Percentiles rank a stretch among this genome's conserved stretches.
These are phyloP conservation scores for Hemileccinum rubropunctum DNA, from an alignment of 768 basidiomycete genomes.

Conservation along the genomic window DNA sequence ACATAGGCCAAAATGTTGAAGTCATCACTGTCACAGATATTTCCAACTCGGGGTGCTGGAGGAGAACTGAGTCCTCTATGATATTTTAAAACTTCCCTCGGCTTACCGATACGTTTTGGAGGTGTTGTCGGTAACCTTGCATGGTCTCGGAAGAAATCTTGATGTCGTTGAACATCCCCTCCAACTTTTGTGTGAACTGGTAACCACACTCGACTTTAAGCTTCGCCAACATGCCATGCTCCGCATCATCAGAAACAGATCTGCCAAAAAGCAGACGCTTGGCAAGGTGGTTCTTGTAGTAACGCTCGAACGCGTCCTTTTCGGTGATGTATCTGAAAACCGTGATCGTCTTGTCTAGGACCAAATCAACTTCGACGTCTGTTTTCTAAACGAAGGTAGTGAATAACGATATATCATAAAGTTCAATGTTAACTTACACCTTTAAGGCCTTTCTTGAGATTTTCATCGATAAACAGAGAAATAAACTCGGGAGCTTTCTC, in stretches of 20 bases:
- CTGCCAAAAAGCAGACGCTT: slow-evolving; percentile 84
- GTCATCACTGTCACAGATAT: slow-evolving; percentile 92
- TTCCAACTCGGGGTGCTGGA: slow-evolving; percentile 71
- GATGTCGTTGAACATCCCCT: slow-evolving; percentile 99
- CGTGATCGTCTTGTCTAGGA: slow-evolving; percentile 94
- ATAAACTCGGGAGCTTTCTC: slow-evolving; percentile 90
- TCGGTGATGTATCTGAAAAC: slow-evolving; percentile 93
- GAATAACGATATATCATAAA: not conserved
- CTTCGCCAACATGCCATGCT: slow-evolving; percentile 95
- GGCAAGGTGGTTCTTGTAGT: slow-evolving; percentile 95
- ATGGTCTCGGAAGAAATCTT: slow-evolving; percentile 81
- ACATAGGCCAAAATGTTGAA: slow-evolving; percentile 93
- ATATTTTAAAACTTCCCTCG: not conserved
- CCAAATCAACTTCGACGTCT: slow-evolving; percentile 83
- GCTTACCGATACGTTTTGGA: slow-evolving; percentile 62
- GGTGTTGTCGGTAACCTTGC: slow-evolving; percentile 62
- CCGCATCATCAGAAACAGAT: slow-evolving; percentile 95
- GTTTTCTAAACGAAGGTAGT: slow-evolving; percentile 65
- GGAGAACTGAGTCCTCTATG: slow-evolving; percentile 8
- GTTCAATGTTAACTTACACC: slow-evolving; percentile 55
- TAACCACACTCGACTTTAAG: slow-evolving; percentile 95
- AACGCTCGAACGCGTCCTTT: slow-evolving; percentile 97
- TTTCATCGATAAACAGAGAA: slow-evolving; percentile 95
- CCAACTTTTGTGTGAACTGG: slow-evolving; percentile 96
- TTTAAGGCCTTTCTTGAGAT: slow-evolving; percentile 91